A percentile compares a stretch with the other conserved stretches of the same genome.
These are phyloP conservation scores for Graphium sp. DNA, from an alignment of 2,329 filamentous ascomycete genomes.

Conservation along the genomic window DNA sequence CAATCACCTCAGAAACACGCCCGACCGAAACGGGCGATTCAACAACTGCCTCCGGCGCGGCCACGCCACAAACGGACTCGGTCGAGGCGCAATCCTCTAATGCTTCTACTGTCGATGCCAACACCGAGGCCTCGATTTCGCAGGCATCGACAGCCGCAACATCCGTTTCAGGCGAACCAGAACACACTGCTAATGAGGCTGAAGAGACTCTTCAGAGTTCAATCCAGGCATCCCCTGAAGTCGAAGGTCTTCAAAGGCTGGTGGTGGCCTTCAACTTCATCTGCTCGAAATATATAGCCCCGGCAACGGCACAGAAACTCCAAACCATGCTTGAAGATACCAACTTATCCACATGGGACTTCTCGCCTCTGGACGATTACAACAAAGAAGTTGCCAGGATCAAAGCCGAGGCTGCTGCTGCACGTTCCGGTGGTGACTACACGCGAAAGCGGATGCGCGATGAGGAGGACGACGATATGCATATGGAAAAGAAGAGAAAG, in stretches of 20 bases:
- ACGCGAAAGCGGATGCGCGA: constrained; percentile 50
- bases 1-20: constrained; percentile 9
- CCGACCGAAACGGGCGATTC: not conserved
- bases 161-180: constrained; percentile 20
- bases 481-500: constrained; percentile 67
- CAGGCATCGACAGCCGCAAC: constrained; percentile 27
- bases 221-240: constrained; percentile 26
- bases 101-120: constrained; percentile 16
- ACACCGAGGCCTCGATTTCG: constrained; percentile 14
- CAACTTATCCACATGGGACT: constrained; percentile 31
- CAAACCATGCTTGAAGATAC: constrained; percentile 20
- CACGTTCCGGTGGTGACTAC: constrained; percentile 53
- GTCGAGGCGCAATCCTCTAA: constrained; percentile 24
- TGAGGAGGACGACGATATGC: constrained; percentile 47
- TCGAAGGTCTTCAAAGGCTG: constrained; percentile 44
- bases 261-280: constrained; percentile 50
- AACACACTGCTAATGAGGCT: constrained; percentile 12
- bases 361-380: constrained; percentile 54
- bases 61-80: constrained; percentile 13
- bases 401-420: constrained; percentile 52
- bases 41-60: constrained; percentile 2
- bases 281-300: constrained; percentile 39
- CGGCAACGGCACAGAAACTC: constrained; percentile 23
- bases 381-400: constrained; percentile 48
- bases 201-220: constrained; percentile 19